Evolutionary conservation across 805 yeast genomes (phyloP).

Genomic region (Starmerella khaoyaiensis): DNA sequence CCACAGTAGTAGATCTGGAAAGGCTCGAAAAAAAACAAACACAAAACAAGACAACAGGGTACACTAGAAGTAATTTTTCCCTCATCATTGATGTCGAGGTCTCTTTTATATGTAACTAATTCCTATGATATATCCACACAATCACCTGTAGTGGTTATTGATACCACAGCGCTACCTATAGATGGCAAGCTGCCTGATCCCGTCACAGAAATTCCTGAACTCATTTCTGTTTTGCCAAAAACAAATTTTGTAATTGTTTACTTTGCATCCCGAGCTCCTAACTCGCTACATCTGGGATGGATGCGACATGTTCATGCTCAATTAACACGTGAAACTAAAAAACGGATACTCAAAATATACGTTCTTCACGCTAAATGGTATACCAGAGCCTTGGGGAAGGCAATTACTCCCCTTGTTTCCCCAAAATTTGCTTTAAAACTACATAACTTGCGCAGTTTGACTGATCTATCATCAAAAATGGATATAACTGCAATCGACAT

Average conservation of each 20-base stretch:
- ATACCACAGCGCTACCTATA: conserved; percentile 49
- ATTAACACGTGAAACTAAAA: conserved; percentile 44
- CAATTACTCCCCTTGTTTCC: conserved; percentile 39
- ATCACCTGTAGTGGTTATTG: conserved; percentile 68
- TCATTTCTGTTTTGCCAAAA: conserved; percentile 47
- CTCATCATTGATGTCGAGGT: conserved; percentile 7
- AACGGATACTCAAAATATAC: conserved; percentile 47
- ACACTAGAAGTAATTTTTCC: background rate
- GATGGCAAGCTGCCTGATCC: conserved; percentile 36
- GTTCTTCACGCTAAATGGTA: conserved; percentile 89
- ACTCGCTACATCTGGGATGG: conserved; percentile 51
- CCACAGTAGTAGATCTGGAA: too few relatives aligned
- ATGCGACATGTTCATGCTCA: conserved; percentile 46
- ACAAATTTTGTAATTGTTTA: conserved; percentile 52
- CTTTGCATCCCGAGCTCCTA: conserved; percentile 68
- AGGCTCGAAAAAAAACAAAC: too few relatives aligned
- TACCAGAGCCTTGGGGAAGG: conserved; percentile 54
- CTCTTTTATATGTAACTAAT: conserved; percentile 11
- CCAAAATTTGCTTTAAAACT: conserved; percentile 35
- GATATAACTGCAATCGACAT: conserved; percentile 70
- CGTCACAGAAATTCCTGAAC: conserved; percentile 41
- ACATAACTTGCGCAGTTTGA: conserved; percentile 37
- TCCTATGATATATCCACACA: conserved; percentile 47
- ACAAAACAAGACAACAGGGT: too few relatives aligned
- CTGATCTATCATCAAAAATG: conserved; percentile 45